phyloP scores from a whole-genome alignment of 1,284 basidiomycete species.

The Dichomitus squalens region DNA sequence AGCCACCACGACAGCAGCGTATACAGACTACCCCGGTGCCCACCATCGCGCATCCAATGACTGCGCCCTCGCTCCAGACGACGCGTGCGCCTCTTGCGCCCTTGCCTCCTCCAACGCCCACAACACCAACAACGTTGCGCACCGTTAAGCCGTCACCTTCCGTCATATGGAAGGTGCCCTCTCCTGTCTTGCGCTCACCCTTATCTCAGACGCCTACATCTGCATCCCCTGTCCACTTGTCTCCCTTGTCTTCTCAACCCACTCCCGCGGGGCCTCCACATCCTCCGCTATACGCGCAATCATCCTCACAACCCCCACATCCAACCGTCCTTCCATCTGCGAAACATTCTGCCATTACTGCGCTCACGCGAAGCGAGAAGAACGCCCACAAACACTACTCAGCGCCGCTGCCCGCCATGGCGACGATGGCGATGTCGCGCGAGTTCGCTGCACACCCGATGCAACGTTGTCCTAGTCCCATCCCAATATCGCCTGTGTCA shows the following conservation, averaged over 20 bases:
- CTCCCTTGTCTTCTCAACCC: neutral
- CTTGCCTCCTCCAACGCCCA: neutral
- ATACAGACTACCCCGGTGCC: slow-evolving; percentile 2
- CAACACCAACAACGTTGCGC: neutral
- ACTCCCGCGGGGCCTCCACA: neutral
- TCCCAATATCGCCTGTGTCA: neutral
- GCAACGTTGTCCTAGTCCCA: neutral
- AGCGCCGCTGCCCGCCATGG: slow-evolving; percentile 4
- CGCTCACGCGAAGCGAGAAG: slow-evolving; percentile 11
- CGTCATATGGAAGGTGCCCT: slow-evolving; percentile 20
- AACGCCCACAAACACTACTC: slow-evolving; percentile 7
- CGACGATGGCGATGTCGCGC: neutral
- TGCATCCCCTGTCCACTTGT: neutral
- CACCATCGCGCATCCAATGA: neutral
- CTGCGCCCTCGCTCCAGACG: neutral
- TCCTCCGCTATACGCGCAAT: neutral
- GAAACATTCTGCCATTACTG: neutral
- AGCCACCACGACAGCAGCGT: slow-evolving; percentile 6
- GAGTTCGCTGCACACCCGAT: neutral
- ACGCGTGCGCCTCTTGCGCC: neutral
- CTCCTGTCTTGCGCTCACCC: slow-evolving; percentile 16
- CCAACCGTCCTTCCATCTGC: neutral
- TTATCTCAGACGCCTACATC: slow-evolving; percentile 7
- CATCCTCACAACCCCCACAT: neutral
- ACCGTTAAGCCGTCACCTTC: slow-evolving; percentile 12